Evolutionary conservation across 2,329 filamentous ascomycete genomes (phyloP).

Genomic region (Penicillium psychrosexuale): DNA sequence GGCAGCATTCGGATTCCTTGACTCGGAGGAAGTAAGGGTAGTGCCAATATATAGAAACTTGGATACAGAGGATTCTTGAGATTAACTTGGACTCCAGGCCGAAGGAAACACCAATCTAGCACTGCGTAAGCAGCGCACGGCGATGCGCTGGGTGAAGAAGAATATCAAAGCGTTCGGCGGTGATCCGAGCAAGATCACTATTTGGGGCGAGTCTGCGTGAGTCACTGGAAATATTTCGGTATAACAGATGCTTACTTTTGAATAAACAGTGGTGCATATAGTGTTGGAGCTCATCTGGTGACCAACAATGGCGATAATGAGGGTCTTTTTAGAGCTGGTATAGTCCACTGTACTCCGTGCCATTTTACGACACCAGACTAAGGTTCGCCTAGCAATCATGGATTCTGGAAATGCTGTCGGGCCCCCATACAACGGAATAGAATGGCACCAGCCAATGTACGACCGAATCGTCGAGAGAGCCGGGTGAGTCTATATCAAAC

Average conservation of each 20-base stretch:
- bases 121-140: conserved; percentile 34
- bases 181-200: conserved; percentile 33
- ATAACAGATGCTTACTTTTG: not conserved
- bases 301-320: conserved; percentile 31
- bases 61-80: not conserved
- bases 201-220: conserved; percentile 39
- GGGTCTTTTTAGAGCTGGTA: conserved; percentile 32
- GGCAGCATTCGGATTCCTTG: conserved; percentile 32
- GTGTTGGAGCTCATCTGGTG: conserved; percentile 31
- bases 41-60: not conserved
- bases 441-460: conserved; percentile 36
- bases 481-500: conserved; percentile 14
- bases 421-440: conserved; percentile 33
- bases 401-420: conserved; percentile 33
- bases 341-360: not conserved
- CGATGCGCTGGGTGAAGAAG: conserved; percentile 37
- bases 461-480: conserved; percentile 28
- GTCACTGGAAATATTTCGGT: not conserved
- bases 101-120: conserved; percentile 31
- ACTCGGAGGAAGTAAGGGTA: conserved; percentile 32
- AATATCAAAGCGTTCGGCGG: conserved; percentile 36
- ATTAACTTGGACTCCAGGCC: conserved; percentile 12
- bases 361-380: not conserved
- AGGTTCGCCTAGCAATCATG: conserved; percentile 27
- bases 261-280: conserved; percentile 29